A percentile compares a stretch with the other conserved stretches of the same genome.
Evolutionary conservation across 202 grass and related monocot genomes (phyloP).

Genomic region (Digitaria exilis): DNA sequence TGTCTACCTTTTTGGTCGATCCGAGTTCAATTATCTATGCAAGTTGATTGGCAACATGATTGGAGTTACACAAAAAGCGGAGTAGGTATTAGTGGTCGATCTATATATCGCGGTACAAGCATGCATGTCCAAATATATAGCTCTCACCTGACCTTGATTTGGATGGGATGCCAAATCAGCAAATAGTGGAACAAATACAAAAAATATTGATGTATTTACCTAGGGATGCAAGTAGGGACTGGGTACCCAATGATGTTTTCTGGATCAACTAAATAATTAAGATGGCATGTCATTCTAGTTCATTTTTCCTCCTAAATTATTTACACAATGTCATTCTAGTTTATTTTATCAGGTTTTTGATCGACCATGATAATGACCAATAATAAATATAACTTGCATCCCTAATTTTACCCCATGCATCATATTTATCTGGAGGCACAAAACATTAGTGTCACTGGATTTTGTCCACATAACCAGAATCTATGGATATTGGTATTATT

Average conservation of each 20-base stretch:
- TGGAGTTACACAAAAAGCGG: neutral
- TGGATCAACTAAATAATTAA: too few relatives aligned
- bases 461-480: constrained; percentile 2
- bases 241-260: too few relatives aligned
- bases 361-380: too few relatives aligned
- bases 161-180: neutral
- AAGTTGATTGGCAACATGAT: neutral
- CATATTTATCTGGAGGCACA: neutral
- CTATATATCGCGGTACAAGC: neutral
- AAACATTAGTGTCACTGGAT: constrained; percentile 12
- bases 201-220: too few relatives aligned
- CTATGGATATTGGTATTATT: neutral
- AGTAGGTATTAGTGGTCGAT: neutral
- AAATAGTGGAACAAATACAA: neutral
- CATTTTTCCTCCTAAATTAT: too few relatives aligned
- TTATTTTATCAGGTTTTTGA: too few relatives aligned
- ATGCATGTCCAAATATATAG: neutral
- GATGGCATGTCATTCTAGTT: too few relatives aligned
- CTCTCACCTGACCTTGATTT: neutral
- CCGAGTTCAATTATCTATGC: too few relatives aligned
- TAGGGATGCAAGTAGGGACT: too few relatives aligned
- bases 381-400: too few relatives aligned
- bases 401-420: neutral
- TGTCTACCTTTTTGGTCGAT: too few relatives aligned
- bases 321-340: too few relatives aligned